Evolutionary conservation across 805 yeast genomes (phyloP).

Genomic region (Candida anglica): DNA sequence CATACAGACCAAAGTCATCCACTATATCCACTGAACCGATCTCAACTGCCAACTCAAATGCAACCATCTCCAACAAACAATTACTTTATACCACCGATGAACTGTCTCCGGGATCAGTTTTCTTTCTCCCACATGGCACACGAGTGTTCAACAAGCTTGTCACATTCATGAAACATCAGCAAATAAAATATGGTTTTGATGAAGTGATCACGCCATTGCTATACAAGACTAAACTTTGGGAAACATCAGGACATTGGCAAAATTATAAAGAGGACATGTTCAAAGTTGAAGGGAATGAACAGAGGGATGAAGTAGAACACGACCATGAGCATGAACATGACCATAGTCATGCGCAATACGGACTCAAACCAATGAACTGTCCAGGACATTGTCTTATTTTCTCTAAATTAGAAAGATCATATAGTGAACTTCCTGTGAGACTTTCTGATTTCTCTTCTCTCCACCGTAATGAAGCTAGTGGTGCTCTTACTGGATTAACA

Average conservation of each 20-base stretch:
- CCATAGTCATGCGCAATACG: conserved; percentile 38
- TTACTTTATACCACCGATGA: conserved; percentile 75
- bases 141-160: conserved; percentile 76
- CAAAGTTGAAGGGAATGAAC: conserved; percentile 62
- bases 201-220: conserved; percentile 93
- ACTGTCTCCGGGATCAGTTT: conserved; percentile 85
- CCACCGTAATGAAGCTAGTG: conserved; percentile 93
- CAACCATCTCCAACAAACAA: conserved; percentile 58
- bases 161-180: conserved; percentile 82
- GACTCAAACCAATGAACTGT: conserved; percentile 92
- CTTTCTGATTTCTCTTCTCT: conserved; percentile 86
- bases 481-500: conserved; percentile 89
- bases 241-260: conserved; percentile 92
- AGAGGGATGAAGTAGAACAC: conserved; percentile 17
- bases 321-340: conserved; percentile 10
- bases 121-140: conserved; percentile 91
- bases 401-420: conserved; percentile 70
- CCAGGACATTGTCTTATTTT: conserved; percentile 92
- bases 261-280: conserved; percentile 95
- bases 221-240: conserved; percentile 80
- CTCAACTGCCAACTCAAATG: conserved; percentile 1
- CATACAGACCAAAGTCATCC: too few relatives aligned
- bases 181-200: conserved; percentile 73
- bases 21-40: too few relatives aligned
- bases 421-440: conserved; percentile 82